Base-by-base conservation (phyloP, 2,329 filamentous ascomycete genomes). In the Phyllosticta capitalensis region DNA sequence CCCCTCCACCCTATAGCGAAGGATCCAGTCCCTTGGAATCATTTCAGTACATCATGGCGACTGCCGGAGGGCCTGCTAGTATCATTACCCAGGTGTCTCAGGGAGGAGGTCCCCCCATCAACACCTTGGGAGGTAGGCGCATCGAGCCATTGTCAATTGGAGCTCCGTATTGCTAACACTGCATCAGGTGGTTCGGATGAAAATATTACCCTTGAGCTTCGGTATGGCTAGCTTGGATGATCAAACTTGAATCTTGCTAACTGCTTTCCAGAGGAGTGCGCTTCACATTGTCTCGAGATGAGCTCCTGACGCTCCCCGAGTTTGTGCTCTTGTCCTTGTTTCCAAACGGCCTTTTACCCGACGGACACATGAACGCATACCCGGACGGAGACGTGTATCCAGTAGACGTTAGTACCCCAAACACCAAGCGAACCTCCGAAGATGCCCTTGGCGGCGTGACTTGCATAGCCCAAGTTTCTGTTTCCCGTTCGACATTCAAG, bases 31-130 rank as follows among this genome's bases (percentile, higher is more conserved):
- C 94, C 63, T 85, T 99, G 73, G 83, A 88, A 62, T 90, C 90
- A 61, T 99, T 99, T 71, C 87, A 88, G 68, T 99, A 95, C 83
- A 84, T 96, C 73, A 99, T 99, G 94, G 92, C 94, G 77, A 89
- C 91, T 74, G 92, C 92, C 77, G 92, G 92, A 81, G 92, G 92
- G 78, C 89, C 92, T 68, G 88, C 92, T 79, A 97, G 94, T 83
- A 96, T 99, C 72, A 95, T 99, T 78, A 99, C 94, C 76, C 94
- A 99, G 79, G 94, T 99, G 68, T 92, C 95, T 73, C 94, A 99
- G 76, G 88, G 88, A 65, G 92, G 88, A 55, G 81, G 83, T 21
- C 89, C 91, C 68, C 89, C 92, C 45, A 85, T 96, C 67, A 95
- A 94, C 75, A 88, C 90, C 59, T 81, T 97, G 62, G 90, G 89